Evolutionary conservation across 2,329 filamentous ascomycete species (phyloP).

Genomic region (Trichoderma arundinaceum): DNA sequence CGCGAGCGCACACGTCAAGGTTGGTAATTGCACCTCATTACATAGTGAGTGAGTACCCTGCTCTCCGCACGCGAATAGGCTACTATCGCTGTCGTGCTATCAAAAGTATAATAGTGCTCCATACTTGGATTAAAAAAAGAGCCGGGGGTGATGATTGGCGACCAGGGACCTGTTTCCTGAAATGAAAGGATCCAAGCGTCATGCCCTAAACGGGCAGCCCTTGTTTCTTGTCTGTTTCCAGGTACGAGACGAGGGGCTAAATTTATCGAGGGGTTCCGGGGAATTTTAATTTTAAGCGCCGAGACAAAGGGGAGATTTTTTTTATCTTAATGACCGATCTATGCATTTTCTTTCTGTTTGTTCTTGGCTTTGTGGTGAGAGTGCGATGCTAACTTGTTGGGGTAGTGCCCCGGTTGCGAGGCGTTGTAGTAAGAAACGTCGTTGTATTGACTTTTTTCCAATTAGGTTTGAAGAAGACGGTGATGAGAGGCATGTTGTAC

Average conservation of each 20-base stretch:
- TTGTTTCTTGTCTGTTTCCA: constrained; percentile 25
- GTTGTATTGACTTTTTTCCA: too few species aligned
- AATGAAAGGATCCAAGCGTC: constrained; percentile 25
- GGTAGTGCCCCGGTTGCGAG: neutral
- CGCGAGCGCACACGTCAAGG: neutral
- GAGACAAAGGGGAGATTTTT: neutral
- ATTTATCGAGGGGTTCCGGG: constrained; percentile 10
- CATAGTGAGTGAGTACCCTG: too few species aligned
- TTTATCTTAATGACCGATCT: neutral
- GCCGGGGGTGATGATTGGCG: constrained; percentile 23
- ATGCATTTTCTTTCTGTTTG: neutral
- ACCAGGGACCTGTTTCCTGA: neutral
- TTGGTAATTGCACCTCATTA: too few species aligned
- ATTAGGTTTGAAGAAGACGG: neutral
- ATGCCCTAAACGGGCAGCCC: constrained; percentile 4
- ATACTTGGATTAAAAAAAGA: too few species aligned
- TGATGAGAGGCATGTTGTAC: neutral
- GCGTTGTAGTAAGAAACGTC: too few species aligned
- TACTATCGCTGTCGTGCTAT: too few species aligned
- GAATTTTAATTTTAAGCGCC: constrained; percentile 14
- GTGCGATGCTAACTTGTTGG: neutral
- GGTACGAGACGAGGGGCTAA: constrained; percentile 1
- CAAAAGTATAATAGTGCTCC: too few species aligned
- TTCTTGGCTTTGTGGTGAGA: neutral
- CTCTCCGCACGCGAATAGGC: too few species aligned